Conservation (phyloP, 2,329 filamentous ascomycete genomes). For the Alternaria triticimaculans region DNA sequence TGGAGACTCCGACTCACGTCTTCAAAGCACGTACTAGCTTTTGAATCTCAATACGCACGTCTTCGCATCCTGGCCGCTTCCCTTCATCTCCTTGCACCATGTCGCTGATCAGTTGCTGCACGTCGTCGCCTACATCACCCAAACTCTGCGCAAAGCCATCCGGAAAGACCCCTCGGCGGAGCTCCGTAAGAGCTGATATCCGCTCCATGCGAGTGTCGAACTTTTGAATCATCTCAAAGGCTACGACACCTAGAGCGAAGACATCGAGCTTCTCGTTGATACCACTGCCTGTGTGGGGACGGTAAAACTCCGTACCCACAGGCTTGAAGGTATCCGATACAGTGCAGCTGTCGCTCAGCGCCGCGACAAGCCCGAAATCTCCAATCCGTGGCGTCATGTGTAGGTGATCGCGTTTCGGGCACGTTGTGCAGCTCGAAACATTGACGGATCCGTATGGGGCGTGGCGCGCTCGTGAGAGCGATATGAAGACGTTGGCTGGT, state of each 20-base stretch:
- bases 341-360: slow-evolving; percentile 51
- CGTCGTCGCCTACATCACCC: slow-evolving; percentile 24
- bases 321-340: slow-evolving; percentile 45
- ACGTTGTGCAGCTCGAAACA: slow-evolving; percentile 56
- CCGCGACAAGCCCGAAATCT: slow-evolving; percentile 71
- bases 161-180: slow-evolving; percentile 44
- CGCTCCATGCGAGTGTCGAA: slow-evolving; percentile 56
- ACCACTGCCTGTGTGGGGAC: slow-evolving; percentile 51
- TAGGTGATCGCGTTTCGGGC: slow-evolving; percentile 43
- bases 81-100: slow-evolving; percentile 45
- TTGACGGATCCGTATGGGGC: slow-evolving; percentile 56
- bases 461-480: slow-evolving; percentile 48
- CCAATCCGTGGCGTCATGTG: slow-evolving; percentile 68
- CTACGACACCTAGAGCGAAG: slow-evolving; percentile 67
- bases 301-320: slow-evolving; percentile 69
- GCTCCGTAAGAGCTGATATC: slow-evolving; percentile 39
- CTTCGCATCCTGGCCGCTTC: slow-evolving; percentile 37
- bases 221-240: slow-evolving; percentile 66
- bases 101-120: slow-evolving; percentile 35
- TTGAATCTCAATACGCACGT: slow-evolving; percentile 34
- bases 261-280: slow-evolving; percentile 64
- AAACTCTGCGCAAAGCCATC: slow-evolving; percentile 31
- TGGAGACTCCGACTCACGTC: background rate
- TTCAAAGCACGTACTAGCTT: slow-evolving; percentile 26
- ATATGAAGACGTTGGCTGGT: slow-evolving; percentile 71